Conservation (phyloP, 2,329 filamentous ascomycete genomes). For the Epichloe sibirici region DNA sequence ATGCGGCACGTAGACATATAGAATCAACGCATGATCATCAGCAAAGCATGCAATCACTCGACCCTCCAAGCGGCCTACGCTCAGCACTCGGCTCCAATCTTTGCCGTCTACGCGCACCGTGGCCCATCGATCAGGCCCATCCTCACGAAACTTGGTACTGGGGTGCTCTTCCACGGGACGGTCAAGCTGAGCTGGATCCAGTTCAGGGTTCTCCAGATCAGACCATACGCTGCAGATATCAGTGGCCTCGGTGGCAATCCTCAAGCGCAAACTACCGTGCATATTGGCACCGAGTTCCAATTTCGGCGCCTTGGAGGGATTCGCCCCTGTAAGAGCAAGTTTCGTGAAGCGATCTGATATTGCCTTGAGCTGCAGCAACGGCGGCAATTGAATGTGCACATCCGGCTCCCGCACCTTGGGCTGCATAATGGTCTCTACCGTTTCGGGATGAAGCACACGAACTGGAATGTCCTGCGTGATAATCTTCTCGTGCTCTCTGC, state of each 20-base stretch:
- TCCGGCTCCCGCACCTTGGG: slow-evolving; percentile 83
- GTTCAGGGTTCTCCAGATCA: slow-evolving; percentile 72
- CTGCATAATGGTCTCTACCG: slow-evolving; percentile 88
- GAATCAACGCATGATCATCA: slow-evolving; percentile 65
- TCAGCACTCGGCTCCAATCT: slow-evolving; percentile 91
- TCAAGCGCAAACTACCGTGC: slow-evolving; percentile 74
- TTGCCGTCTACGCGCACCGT: slow-evolving; percentile 82
- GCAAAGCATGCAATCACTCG: slow-evolving; percentile 87
- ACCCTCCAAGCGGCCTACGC: slow-evolving; percentile 78
- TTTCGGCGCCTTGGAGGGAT: slow-evolving; percentile 42
- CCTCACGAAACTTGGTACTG: slow-evolving; percentile 63
- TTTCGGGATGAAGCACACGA: slow-evolving; percentile 69
- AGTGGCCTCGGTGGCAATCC: slow-evolving; percentile 71
- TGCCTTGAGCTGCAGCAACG: slow-evolving; percentile 76
- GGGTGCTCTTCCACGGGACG: slow-evolving; percentile 68
- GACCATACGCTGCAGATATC: slow-evolving; percentile 80
- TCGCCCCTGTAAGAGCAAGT: slow-evolving; percentile 47
- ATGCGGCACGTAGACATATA: slow-evolving; percentile 70
- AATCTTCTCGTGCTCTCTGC: slow-evolving; percentile 72
- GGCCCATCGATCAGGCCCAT: slow-evolving; percentile 74
- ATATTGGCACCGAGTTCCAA: slow-evolving; percentile 87
- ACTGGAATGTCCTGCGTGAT: slow-evolving; percentile 96
- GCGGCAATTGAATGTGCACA: slow-evolving; percentile 83
- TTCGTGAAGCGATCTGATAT: slow-evolving; percentile 94
- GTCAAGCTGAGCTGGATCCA: slow-evolving; percentile 66